Percentiles rank a stretch among this genome's conserved stretches.
Conservation (phyloP, 768 basidiomycete species). For the Auriscalpium orientale region DNA sequence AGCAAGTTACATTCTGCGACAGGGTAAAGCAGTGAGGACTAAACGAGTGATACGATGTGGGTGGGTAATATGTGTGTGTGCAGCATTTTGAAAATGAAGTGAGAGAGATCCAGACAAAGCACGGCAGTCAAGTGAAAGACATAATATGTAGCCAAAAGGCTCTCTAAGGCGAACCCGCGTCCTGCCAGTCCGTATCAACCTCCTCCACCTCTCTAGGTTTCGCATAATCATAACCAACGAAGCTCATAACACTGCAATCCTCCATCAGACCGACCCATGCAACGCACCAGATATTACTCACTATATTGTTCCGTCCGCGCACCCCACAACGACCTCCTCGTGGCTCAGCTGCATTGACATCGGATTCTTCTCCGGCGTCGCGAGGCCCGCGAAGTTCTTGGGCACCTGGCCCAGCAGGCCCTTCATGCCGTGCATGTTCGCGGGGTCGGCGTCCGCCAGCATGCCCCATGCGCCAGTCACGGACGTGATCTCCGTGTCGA, state of each 20-base stretch:
- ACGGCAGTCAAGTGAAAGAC: too few relatives aligned
- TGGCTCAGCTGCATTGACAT: conserved; percentile 92
- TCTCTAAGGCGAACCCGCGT: too few relatives aligned
- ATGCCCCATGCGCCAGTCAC: conserved; percentile 73
- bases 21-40: too few relatives aligned
- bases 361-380: conserved; percentile 87
- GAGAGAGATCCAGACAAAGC: too few relatives aligned
- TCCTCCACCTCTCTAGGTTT: conserved; percentile 19
- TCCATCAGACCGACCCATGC: conserved; percentile 11
- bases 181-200: too few relatives aligned
- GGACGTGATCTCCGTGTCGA: conserved; percentile 58
- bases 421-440: conserved; percentile 35
- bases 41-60: too few relatives aligned
- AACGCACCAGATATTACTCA: conserved; percentile 32
- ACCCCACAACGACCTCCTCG: conserved; percentile 86
- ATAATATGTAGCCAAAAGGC: too few relatives aligned
- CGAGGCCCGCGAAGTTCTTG: conserved; percentile 65
- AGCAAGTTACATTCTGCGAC: too few relatives aligned
- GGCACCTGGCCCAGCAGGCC: conserved; percentile 61
- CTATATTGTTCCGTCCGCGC: conserved; percentile 90
- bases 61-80: too few relatives aligned
- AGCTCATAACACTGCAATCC: conserved; percentile 45
- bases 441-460: conserved; percentile 36
- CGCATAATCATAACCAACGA: conserved; percentile 50
- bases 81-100: too few relatives aligned